Evolutionary conservation across 2,329 filamentous ascomycete genomes (phyloP).

Genomic region (Epichloe glyceriae): DNA sequence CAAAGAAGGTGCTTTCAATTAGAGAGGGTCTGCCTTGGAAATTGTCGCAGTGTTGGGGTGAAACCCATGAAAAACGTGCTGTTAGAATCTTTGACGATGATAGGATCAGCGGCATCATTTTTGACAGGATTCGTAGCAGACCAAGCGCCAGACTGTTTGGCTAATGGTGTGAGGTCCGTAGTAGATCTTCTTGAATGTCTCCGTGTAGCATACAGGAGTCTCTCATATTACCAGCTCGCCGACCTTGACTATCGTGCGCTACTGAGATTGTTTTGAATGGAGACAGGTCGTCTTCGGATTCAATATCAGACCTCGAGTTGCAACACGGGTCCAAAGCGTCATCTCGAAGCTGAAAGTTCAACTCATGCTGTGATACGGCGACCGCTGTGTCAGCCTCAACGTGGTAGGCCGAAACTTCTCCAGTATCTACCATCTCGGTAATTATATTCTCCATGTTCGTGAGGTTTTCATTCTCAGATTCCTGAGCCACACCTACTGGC

Average conservation of each 20-base stretch:
- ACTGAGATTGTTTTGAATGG: slow-evolving; percentile 11
- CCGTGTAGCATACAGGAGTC: neutral
- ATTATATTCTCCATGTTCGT: neutral
- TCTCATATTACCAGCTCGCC: neutral
- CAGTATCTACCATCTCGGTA: neutral
- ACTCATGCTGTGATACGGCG: slow-evolving; percentile 3
- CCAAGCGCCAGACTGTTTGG: slow-evolving; percentile 50
- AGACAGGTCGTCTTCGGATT: slow-evolving; percentile 40
- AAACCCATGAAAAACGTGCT: neutral
- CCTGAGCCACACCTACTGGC: neutral
- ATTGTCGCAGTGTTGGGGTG: neutral
- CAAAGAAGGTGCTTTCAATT: slow-evolving; percentile 40
- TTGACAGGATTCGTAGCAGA: slow-evolving; percentile 39
- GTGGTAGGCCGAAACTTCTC: neutral
- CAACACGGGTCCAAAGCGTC: slow-evolving; percentile 33
- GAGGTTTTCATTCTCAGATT: neutral
- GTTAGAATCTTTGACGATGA: neutral
- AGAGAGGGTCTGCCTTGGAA: slow-evolving; percentile 22
- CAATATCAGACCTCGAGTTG: slow-evolving; percentile 33
- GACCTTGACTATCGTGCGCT: neutral
- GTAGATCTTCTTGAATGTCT: slow-evolving; percentile 17
- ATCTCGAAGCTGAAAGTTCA: slow-evolving; percentile 28
- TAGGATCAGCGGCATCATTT: neutral
- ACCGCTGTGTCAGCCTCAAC: neutral
- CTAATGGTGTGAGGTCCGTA: slow-evolving; percentile 50